Evolutionary conservation across 2,329 filamentous ascomycete genomes (phyloP), one percentile per base, ranked within the genome.

Genomic region (Exophiala aquamarina): DNA sequence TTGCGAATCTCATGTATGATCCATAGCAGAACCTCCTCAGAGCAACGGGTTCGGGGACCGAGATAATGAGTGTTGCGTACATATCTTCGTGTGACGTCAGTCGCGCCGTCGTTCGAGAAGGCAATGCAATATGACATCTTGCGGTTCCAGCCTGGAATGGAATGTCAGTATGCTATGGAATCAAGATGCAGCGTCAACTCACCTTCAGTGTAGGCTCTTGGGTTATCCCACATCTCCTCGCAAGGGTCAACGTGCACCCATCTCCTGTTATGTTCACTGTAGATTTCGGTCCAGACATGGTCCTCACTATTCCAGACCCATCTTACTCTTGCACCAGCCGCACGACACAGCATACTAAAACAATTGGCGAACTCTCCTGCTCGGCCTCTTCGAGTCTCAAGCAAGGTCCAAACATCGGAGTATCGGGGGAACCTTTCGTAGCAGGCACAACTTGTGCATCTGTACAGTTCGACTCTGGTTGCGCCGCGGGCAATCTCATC

Each of bases 231-330:
- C 1, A 88, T 83, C 64, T 92, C 92, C 66, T 97, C 93, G 63
- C 92, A 96, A 26, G 86, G 84, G 66, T 98, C 93, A 33, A 96
- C 90, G 59, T 97, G 92, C n/a, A 97, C 79, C 93, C 93, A 98
- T 65, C 90, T 83, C 66, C 87, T 84, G 63, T 92, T 86, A 69
- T 95, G 90, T 54, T 93, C 88, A 2, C 91, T 96, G 71, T 95
- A 98, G 11, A 97, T 86, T 62, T 97, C 93, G 1, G 91, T 95
- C 93, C 93, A 98, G 19, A 96, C 89, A 63, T 96, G 89, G 66
- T 97, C 93, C 68, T 97, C 93, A 21, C 87, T 86, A 60, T 97
- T 97, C 93, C 93, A 98, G 9, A 98, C 87, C 93, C 93, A 98
- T 62, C 93, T 83, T 18, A 96, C 90, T 52, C 92, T 82, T 50